Evolutionary conservation across 441 rosid genomes (phyloP).

Genomic region (Adansonia gregorii): DNA sequence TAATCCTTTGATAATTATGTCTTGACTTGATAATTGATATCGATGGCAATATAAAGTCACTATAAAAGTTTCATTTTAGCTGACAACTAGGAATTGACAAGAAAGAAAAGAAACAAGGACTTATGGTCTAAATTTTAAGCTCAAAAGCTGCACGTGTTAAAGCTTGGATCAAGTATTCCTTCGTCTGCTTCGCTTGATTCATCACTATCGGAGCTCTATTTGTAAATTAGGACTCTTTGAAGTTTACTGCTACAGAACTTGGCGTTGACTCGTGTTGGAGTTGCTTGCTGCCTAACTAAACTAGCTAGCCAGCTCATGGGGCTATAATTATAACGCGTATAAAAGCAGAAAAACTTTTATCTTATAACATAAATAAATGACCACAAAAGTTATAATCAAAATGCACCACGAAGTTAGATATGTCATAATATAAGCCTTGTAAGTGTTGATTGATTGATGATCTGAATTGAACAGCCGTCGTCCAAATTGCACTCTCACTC

Average conservation of each 20-base stretch:
- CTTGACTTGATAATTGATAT: neutral
- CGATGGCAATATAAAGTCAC: neutral
- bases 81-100: neutral
- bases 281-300: conserved; percentile 6
- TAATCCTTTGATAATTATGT: neutral
- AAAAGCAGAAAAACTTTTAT: neutral
- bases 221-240: no score
- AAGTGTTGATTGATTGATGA: conserved; percentile 15
- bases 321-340: neutral
- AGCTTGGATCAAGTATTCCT: no score
- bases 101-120: neutral
- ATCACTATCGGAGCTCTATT: no score
- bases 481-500: conserved; percentile 10
- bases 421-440: neutral
- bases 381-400: conserved; percentile 14
- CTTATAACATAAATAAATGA: neutral
- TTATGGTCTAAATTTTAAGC: neutral
- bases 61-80: neutral
- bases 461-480: neutral
- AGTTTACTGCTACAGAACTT: neutral
- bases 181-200: no score
- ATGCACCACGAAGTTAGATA: neutral
- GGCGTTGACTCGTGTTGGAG: neutral
- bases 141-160: neutral
- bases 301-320: neutral